phyloP scores from a whole-genome alignment of 495 filamentous ascomycete genomes.

The Neurospora sp. region DNA sequence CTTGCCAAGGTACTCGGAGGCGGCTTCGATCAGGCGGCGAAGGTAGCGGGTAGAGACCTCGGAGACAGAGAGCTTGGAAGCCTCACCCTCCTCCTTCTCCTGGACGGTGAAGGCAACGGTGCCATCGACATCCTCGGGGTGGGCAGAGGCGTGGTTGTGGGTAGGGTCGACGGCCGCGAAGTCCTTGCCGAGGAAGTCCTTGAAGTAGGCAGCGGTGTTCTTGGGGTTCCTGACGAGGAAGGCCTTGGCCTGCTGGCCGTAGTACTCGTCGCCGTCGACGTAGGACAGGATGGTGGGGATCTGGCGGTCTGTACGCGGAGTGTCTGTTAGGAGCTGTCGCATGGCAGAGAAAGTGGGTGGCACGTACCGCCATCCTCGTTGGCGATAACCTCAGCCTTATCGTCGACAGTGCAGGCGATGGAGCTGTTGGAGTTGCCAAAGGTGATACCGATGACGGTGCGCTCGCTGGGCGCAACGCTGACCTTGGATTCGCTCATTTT shows the following conservation, averaged over 20 bases:
- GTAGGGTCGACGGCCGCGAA: slow-evolving; percentile 95
- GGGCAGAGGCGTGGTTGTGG: slow-evolving; percentile 84
- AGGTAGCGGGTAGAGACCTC: slow-evolving; percentile 86
- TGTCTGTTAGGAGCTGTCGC: background rate
- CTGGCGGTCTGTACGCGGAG: slow-evolving; percentile 62
- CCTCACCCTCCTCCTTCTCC: slow-evolving; percentile 50
- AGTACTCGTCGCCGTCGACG: slow-evolving; percentile 89
- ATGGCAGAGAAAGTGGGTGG: background rate
- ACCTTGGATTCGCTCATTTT: slow-evolving; percentile 31
- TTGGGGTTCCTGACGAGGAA: slow-evolving; percentile 83
- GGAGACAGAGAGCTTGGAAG: slow-evolving; percentile 64
- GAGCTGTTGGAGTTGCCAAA: slow-evolving; percentile 98
- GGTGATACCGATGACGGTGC: slow-evolving; percentile 84
- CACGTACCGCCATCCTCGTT: slow-evolving; percentile 92
- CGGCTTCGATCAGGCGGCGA: slow-evolving; percentile 68
- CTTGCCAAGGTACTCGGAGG: slow-evolving; percentile 85
- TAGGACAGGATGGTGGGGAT: slow-evolving; percentile 93
- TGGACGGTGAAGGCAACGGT: slow-evolving; percentile 74
- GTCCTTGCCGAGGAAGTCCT: slow-evolving; percentile 89
- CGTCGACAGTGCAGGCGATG: slow-evolving; percentile 84
- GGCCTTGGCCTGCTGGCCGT: slow-evolving; percentile 87
- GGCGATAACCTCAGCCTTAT: slow-evolving; percentile 94
- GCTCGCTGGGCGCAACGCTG: slow-evolving; percentile 44
- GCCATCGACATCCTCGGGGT: slow-evolving; percentile 66
- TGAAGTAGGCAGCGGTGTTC: slow-evolving; percentile 93